Base-by-base conservation (phyloP, 208 protist species). In the Trypanosoma rangeli region DNA sequence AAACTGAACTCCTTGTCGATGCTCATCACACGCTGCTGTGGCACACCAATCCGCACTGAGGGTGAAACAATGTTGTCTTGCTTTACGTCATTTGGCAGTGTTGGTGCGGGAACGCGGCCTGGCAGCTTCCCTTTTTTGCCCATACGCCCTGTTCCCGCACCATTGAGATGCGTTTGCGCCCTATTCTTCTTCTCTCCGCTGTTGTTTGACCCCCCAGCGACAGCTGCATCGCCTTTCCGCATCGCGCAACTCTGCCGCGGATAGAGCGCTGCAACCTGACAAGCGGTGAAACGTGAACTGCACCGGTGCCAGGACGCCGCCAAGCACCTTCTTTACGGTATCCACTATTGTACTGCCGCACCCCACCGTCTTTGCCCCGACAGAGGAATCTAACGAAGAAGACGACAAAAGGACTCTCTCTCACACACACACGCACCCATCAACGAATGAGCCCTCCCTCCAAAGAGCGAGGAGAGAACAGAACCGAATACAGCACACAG, bases 391-490 rank as follows among this genome's bases (percentile, higher is more conserved):
- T 18, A 46, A 46, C 8, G 12, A 46, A 5, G 12, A 46, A 46
- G 12, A 46, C 8, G 12, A 46, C 3, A 18, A 46, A 46, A 18
- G 13, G 1, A 46, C 42, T n/a, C n/a, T n/a, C n/a, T n/a, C n/a
- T 15, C 42, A 46, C 42, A 46, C 15, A 46, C 42, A 46, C 42
- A 46, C 42, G 42, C 42, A 46, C 42, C 3, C 15, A 46, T 48
- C 18, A 16, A 49, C 26, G 16, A 53, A 60, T 28, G 18, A 39
- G 63, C 20, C 57, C 18, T 12, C 10, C 13, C 33, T n/a, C 12
- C 18, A 12, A 60, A 70, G 35, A 70, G 28, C 18, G 44, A 50
- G 26, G 9, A 70, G 48, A 26, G 31, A 55, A 48, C 7, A 61
- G 20, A 20, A 63, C 1, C 58, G 8, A 49, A 31, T 48, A 68